Evolutionary conservation across 1,284 basidiomycete genomes (phyloP).

Genomic region (Cystobasidium pallidum): DNA sequence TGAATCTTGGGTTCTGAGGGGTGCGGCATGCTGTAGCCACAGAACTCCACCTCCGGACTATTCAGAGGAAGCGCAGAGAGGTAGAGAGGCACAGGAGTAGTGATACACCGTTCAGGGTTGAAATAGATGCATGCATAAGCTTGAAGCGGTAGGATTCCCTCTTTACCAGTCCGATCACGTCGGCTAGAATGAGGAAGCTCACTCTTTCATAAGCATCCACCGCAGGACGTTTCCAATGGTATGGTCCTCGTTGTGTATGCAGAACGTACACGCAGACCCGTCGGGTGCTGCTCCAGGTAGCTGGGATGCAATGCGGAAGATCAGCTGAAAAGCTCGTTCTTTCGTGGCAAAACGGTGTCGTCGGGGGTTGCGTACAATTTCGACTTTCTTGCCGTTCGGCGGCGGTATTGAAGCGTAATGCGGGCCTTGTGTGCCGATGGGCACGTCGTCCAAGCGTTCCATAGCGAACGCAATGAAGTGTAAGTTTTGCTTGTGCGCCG

Average conservation of each 20-base stretch:
- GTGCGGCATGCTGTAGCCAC: constrained; percentile 95
- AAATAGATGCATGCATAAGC: too few relatives aligned
- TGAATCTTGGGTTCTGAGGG: constrained; percentile 96
- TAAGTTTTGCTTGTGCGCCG: not conserved
- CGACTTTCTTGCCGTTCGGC: constrained; percentile 36
- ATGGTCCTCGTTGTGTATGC: constrained; percentile 90
- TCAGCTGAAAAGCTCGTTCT: constrained; percentile 1
- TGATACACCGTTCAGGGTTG: too few relatives aligned
- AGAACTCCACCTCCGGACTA: constrained; percentile 99
- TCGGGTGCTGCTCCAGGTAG: constrained; percentile 74
- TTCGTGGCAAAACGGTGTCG: not conserved
- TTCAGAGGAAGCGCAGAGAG: constrained; percentile 16
- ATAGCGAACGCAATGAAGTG: constrained; percentile 15
- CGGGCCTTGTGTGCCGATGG: constrained; percentile 18
- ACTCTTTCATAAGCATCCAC: constrained; percentile 99
- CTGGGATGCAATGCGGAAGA: constrained; percentile 50
- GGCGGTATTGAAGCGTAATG: constrained; percentile 34
- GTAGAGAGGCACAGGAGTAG: not conserved
- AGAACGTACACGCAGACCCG: constrained; percentile 87
- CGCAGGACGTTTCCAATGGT: constrained; percentile 91
- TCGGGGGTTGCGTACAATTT: constrained; percentile 23
- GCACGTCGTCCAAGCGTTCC: constrained; percentile 41
- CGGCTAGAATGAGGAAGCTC: constrained; percentile 53
- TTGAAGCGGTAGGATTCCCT: not conserved
- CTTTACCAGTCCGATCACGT: constrained; percentile 2